These are phyloP conservation scores for Phytophthora ohioensis DNA, from an alignment of 352 stramenopile genomes.

Conservation along the genomic window DNA sequence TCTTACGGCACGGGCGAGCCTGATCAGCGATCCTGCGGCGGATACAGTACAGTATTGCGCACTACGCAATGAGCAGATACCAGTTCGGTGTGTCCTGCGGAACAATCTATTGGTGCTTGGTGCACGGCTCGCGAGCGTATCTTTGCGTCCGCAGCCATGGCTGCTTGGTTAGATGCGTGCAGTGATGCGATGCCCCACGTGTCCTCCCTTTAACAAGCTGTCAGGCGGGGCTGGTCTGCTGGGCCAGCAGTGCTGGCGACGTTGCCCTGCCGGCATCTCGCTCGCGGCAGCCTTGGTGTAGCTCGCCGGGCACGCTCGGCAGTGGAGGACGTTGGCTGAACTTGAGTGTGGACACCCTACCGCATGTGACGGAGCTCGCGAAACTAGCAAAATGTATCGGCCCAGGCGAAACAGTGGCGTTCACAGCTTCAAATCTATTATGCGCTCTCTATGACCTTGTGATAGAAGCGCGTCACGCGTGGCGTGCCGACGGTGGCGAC, in stretches of 20 bases:
- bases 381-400: conserved; percentile 23
- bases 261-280: background rate
- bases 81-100: conserved; percentile 4
- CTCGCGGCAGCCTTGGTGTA: background rate
- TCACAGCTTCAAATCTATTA: conserved; percentile 17
- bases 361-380: conserved; percentile 13
- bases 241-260: background rate
- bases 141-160: conserved; percentile 22
- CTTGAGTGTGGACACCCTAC: conserved; percentile 2
- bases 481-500: conserved; percentile 25
- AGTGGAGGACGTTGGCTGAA: background rate
- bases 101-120: conserved; percentile 37
- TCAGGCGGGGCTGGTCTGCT: background rate
- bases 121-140: conserved; percentile 19
- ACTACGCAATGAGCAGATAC: conserved; percentile 9
- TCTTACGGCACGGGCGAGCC: conserved; percentile 6
- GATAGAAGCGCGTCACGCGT: conserved; percentile 30
- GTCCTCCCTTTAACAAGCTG: conserved; percentile 26
- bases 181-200: conserved; percentile 7
- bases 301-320: background rate
- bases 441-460: conserved; percentile 13
- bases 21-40: conserved; percentile 4
- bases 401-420: background rate
- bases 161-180: conserved; percentile 13
- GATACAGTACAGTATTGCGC: conserved; percentile 5